Evolutionary conservation across 192 early-diverging fungal genomes (phyloP).

Genomic region (Entrophospora sp.): DNA sequence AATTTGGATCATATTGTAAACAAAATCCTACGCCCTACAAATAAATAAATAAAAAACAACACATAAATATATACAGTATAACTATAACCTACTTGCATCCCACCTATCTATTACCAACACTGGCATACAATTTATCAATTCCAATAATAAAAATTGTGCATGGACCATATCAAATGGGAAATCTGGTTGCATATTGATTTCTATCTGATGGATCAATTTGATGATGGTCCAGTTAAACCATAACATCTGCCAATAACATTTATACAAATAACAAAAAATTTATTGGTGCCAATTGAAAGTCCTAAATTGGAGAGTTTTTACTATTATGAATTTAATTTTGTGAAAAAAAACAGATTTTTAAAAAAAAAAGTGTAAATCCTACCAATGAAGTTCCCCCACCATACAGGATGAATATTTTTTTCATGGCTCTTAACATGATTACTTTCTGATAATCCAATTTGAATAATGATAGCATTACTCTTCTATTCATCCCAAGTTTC

Average conservation of each 20-base stretch:
- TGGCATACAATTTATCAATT: conserved; percentile 74
- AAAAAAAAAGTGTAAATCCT: not conserved
- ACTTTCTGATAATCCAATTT: conserved; percentile 88
- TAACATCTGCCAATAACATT: conserved; percentile 96
- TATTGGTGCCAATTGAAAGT: conserved; percentile 83
- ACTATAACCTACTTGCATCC: conserved; percentile 36
- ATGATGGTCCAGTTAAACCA: conserved; percentile 86
- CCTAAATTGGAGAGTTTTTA: conserved; percentile 21
- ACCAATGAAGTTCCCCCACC: conserved; percentile 97
- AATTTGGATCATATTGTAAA: conserved; percentile 89
- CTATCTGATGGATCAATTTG: conserved; percentile 68
- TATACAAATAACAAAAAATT: conserved; percentile 92
- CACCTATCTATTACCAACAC: conserved; percentile 90
- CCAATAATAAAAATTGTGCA: conserved; percentile 80
- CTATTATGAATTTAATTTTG: conserved; percentile 4
- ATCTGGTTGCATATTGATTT: conserved; percentile 76
- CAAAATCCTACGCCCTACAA: conserved; percentile 82
- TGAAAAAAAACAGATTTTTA: conserved; percentile 2
- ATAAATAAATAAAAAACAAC: not conserved
- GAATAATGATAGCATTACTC: conserved; percentile 84
- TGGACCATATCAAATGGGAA: conserved; percentile 95
- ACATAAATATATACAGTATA: conserved; percentile 18
- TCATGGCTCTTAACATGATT: conserved; percentile 85
- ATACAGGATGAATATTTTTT: conserved; percentile 69
- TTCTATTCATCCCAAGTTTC: conserved; percentile 85